Conservation (phyloP, 2,329 filamentous ascomycete species). For the Peltaster fructicola region DNA sequence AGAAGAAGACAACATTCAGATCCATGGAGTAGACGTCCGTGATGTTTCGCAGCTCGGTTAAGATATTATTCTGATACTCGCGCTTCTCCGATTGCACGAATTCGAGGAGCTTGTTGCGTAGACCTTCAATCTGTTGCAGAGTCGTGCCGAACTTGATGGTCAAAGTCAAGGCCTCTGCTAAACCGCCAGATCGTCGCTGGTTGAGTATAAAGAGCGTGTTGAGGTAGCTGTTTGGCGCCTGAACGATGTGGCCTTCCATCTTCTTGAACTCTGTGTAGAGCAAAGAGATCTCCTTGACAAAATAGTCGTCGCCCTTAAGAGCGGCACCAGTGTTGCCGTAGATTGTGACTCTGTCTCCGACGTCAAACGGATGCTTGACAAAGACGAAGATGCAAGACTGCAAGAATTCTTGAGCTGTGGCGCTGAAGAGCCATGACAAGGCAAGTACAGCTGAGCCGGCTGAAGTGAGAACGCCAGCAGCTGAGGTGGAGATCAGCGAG, state of each 20-base stretch:
- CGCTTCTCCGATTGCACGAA: slow-evolving; percentile 76
- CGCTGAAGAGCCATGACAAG: slow-evolving; percentile 80
- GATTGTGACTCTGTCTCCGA: slow-evolving; percentile 79
- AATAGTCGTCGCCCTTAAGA: slow-evolving; percentile 78
- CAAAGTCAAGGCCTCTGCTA: slow-evolving; percentile 73
- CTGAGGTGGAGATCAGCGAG: slow-evolving; percentile 74
- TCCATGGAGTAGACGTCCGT: slow-evolving; percentile 71
- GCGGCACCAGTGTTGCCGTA: slow-evolving; percentile 76
- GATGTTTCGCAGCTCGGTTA: slow-evolving; percentile 67
- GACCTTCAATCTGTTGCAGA: slow-evolving; percentile 60
- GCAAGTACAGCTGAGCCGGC: slow-evolving; percentile 77
- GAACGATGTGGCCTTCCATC: slow-evolving; percentile 91
- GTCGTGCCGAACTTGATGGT: slow-evolving; percentile 80
- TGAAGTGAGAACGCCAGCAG: slow-evolving; percentile 79
- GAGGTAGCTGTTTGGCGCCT: slow-evolving; percentile 84
- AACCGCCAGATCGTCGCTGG: slow-evolving; percentile 70
- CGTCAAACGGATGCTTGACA: slow-evolving; percentile 92
- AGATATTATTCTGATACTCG: slow-evolving; percentile 70
- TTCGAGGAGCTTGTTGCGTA: slow-evolving; percentile 63
- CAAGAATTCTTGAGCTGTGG: slow-evolving; percentile 84
- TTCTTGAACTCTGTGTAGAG: slow-evolving; percentile 97
- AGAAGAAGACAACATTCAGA: slow-evolving; percentile 90
- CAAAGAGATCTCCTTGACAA: slow-evolving; percentile 83
- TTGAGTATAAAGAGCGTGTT: slow-evolving; percentile 92
- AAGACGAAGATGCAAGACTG: slow-evolving; percentile 93